Conservation (phyloP, 2,329 filamentous ascomycete species). For the Alternaria sp. region DNA sequence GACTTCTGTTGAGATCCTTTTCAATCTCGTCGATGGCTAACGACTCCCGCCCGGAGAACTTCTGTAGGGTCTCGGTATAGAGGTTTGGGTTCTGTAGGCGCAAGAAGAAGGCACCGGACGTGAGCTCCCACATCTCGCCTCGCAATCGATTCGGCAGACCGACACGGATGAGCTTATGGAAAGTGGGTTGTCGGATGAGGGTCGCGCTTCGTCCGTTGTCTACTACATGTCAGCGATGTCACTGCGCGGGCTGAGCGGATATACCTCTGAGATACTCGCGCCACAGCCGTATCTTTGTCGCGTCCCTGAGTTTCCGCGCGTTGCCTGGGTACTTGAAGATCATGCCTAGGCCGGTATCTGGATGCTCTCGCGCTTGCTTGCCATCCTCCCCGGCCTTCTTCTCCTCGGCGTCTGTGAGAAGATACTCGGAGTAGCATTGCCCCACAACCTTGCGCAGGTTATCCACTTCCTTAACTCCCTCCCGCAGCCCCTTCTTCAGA, state of each 20-base stretch:
- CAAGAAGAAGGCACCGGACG: constrained; percentile 88
- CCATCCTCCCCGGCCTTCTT: constrained; percentile 47
- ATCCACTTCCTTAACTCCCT: constrained; percentile 86
- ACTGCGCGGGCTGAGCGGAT: constrained; percentile 31
- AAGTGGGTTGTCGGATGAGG: constrained; percentile 92
- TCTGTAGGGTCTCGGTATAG: constrained; percentile 83
- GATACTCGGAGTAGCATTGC: constrained; percentile 80
- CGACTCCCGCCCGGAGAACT: constrained; percentile 85
- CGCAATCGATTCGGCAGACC: constrained; percentile 91
- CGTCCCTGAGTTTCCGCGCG: constrained; percentile 88
- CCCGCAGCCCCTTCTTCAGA: constrained; percentile 86
- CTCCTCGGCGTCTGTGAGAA: constrained; percentile 58
- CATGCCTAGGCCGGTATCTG: constrained; percentile 94
- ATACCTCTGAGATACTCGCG: constrained; percentile 82
- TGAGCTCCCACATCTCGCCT: constrained; percentile 95
- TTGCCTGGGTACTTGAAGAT: constrained; percentile 95
- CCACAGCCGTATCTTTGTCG: constrained; percentile 98
- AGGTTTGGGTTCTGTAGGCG: constrained; percentile 84
- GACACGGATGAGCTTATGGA: constrained; percentile 96
- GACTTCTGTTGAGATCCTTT: constrained; percentile 94
- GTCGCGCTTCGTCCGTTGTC: constrained; percentile 95
- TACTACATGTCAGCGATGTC: constrained; percentile 21
- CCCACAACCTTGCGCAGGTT: constrained; percentile 81
- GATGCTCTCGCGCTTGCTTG: constrained; percentile 65
- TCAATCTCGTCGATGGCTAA: constrained; percentile 99